A percentile compares a stretch with the other conserved stretches of the same genome.
Evolutionary conservation across 192 early-diverging fungal genomes (phyloP).

Genomic region (Umbelopsis isabellina): DNA sequence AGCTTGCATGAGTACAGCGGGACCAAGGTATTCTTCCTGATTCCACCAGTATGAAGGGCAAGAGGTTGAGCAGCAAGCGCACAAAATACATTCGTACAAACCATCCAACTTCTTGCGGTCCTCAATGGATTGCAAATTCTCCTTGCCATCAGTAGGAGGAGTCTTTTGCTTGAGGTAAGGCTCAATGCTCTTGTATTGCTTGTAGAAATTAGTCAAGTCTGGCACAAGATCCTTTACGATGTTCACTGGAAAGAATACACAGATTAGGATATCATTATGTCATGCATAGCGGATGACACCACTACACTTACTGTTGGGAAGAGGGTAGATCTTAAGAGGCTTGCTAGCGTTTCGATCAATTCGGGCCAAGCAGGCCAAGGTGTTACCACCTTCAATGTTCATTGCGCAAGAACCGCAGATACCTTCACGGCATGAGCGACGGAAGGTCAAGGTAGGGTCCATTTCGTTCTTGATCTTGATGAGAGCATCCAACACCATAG

Average conservation of each 20-base stretch:
- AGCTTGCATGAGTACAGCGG: slow-evolving; percentile 95
- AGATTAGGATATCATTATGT: neutral
- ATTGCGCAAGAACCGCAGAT: slow-evolving; percentile 98
- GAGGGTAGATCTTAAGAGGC: slow-evolving; percentile 88
- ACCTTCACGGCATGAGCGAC: slow-evolving; percentile 95
- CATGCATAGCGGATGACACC: neutral
- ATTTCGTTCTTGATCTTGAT: slow-evolving; percentile 98
- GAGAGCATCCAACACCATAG: slow-evolving; percentile 94
- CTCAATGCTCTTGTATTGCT: slow-evolving; percentile 97
- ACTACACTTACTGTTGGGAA: slow-evolving; percentile 81
- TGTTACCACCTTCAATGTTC: slow-evolving; percentile 98
- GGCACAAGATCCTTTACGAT: slow-evolving; percentile 97
- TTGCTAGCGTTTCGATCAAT: slow-evolving; percentile 75
- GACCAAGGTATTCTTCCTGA: slow-evolving; percentile 91
- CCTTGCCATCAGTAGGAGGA: slow-evolving; percentile 62
- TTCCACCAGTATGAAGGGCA: slow-evolving; percentile 99
- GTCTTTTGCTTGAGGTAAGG: slow-evolving; percentile 93
- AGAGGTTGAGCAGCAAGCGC: slow-evolving; percentile 96
- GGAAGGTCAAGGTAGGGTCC: slow-evolving; percentile 93
- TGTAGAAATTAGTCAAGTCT: slow-evolving; percentile 96
- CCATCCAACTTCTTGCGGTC: slow-evolving; percentile 95
- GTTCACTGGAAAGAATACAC: slow-evolving; percentile 60
- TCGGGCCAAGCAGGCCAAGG: slow-evolving; percentile 89
- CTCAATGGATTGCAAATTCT: slow-evolving; percentile 92
- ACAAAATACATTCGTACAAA: slow-evolving; percentile 97